Conservation (phyloP, 2,329 filamentous ascomycete species). For the Scleromitrula shiraiana region DNA sequence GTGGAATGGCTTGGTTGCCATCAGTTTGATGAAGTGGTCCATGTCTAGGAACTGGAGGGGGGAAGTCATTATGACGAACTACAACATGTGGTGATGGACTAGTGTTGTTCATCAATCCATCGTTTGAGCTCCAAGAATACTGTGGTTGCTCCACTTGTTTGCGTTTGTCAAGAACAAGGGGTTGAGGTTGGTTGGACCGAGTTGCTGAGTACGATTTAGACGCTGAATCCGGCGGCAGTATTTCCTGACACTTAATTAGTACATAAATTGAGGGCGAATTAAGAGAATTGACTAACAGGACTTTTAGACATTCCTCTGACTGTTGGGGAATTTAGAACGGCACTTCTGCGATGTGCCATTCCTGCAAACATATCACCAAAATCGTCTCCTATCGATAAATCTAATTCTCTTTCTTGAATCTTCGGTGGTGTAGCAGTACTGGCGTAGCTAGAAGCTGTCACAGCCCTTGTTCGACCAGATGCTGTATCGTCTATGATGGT, state of each 20-base stretch:
- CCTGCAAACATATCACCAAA: conserved; percentile 30
- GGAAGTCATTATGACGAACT: conserved; percentile 12
- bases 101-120: conserved; percentile 25
- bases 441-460: conserved; percentile 29
- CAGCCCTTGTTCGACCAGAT: conserved; percentile 22
- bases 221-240: conserved; percentile 16
- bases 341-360: conserved; percentile 26
- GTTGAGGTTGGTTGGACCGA: conserved; percentile 22
- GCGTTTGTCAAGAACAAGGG: conserved; percentile 24
- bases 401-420: conserved; percentile 24
- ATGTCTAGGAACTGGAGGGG: conserved; percentile 7
- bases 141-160: conserved; percentile 23
- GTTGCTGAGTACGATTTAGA: conserved; percentile 15
- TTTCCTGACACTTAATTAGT: conserved; percentile 18
- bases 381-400: conserved; percentile 28
- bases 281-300: conserved; percentile 20
- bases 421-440: conserved; percentile 30
- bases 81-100: conserved; percentile 22
- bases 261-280: background rate
- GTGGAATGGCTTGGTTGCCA: conserved; percentile 8
- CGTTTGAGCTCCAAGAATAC: conserved; percentile 28
- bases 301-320: conserved; percentile 21
- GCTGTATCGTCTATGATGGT: conserved; percentile 19
- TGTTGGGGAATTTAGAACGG: conserved; percentile 20
- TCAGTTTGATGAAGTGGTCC: conserved; percentile 3